Evolutionary conservation across 441 rosid species (phyloP).

Genomic region (Metrosideros polymorpha): DNA sequence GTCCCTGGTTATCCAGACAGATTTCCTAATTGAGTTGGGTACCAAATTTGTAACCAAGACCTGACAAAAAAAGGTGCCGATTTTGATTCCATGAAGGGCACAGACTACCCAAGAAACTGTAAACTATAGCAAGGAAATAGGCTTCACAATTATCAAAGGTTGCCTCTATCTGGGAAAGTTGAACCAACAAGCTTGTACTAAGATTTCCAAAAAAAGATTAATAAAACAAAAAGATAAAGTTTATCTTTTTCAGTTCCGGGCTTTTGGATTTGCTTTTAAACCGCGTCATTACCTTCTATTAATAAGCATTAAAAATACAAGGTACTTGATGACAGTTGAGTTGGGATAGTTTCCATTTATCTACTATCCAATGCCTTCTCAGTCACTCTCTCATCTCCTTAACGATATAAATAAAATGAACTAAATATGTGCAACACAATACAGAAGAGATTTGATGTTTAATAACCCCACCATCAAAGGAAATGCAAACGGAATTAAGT

Average conservation of each 20-base stretch:
- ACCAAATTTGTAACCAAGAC: background rate
- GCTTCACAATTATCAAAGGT: background rate
- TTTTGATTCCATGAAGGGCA: background rate
- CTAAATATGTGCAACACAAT: background rate
- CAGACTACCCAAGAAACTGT: background rate
- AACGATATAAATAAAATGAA: background rate
- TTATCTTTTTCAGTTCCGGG: background rate
- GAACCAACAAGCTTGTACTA: background rate
- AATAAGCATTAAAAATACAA: background rate
- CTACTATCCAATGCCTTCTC: background rate
- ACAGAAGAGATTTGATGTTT: background rate
- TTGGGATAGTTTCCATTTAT: background rate
- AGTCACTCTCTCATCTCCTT: background rate
- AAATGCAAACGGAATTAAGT: background rate
- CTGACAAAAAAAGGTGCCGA: background rate
- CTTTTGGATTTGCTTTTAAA: background rate
- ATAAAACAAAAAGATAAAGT: background rate
- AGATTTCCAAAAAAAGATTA: background rate
- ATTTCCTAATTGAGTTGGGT: background rate
- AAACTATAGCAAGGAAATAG: background rate
- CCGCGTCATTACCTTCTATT: background rate
- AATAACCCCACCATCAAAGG: background rate
- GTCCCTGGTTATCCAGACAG: background rate
- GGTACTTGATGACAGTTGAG: background rate
- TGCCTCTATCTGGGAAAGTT: background rate